Evolutionary conservation across 768 basidiomycete species (phyloP), one percentile per base, ranked within the genome.

Genomic region (Suillus subluteus): DNA sequence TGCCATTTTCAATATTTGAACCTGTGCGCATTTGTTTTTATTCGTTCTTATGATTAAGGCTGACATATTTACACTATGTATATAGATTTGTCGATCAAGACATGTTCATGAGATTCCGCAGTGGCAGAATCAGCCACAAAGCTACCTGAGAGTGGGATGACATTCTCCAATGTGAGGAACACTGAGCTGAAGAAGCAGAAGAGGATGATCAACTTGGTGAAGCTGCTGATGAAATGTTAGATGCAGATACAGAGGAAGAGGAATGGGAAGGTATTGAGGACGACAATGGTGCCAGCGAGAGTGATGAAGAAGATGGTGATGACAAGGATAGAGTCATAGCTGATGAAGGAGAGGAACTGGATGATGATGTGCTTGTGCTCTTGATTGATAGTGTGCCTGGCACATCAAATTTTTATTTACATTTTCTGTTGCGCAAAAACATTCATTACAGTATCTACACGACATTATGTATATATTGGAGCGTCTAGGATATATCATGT

Each of bases 81-180:
- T n/a, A n/a, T 12, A 48, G 46, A 66, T 7, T 44, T 16, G 79
- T 79, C 12, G 81, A 82, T 66, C 70, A 78, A 11, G 81, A 83
- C 48, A 82, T 80, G 78, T 66, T 80, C 21, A 79, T 81, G 75
- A 68, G 79, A 21, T 79, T 69, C 61, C 62, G 66, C 16, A 77
- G 76, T 7, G 66, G 73, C 6, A 78, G 74, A 5, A 66, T 80
- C 32, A 78, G 80, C 2, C 79, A 81, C 56, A 63, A 56, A 32
- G 23, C 63, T 18, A 54, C 52, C 26, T 18, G 30, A n/a, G 7
- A 30, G 26, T 54, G 52, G 52, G 16, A 30, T 0, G 15, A 30
- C 0, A 30, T 30, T 18, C 52, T 54, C 8, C 52, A 54, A 4
- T 16, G 0, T 2, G 16, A 54, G 16, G 0, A 9, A 16, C 26